These are phyloP conservation scores for Lagenaria siceraria DNA, from an alignment of 306 rosid genomes.

Conservation along the genomic window DNA sequence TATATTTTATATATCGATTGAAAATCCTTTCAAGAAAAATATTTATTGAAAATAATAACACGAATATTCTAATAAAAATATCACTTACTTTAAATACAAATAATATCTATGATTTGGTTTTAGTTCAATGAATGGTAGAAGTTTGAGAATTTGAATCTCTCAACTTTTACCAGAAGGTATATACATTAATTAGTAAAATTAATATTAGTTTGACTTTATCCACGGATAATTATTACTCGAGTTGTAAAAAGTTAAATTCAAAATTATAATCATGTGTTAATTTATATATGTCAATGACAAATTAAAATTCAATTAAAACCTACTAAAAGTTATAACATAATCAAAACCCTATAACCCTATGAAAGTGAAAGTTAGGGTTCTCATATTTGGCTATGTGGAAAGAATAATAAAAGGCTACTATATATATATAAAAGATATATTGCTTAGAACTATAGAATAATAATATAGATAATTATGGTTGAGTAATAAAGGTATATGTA, in stretches of 20 bases:
- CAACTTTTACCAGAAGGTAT: too few relatives aligned
- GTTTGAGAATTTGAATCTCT: too few relatives aligned
- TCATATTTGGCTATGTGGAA: not conserved
- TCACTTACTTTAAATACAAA: too few relatives aligned
- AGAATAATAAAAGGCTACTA: not conserved
- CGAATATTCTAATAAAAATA: too few relatives aligned
- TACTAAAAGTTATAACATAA: not conserved
- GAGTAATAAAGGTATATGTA: not conserved
- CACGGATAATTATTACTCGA: not conserved
- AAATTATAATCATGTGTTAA: not conserved
- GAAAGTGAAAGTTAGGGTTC: not conserved
- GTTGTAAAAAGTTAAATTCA: not conserved
- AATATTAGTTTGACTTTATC: not conserved
- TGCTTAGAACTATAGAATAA: not conserved
- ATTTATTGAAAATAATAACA: too few relatives aligned
- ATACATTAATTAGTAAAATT: too few relatives aligned
- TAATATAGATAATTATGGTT: not conserved
- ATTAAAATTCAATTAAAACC: not conserved
- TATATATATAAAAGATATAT: not conserved
- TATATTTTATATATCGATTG: too few relatives aligned
- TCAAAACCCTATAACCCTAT: not conserved
- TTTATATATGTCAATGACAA: not conserved
- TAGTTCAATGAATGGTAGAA: too few relatives aligned
- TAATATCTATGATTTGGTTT: too few relatives aligned
- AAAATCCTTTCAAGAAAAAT: too few relatives aligned